Evolutionary conservation across 2,329 filamentous ascomycete genomes (phyloP).

Genomic region (Penicillium fuscoglaucum): DNA sequence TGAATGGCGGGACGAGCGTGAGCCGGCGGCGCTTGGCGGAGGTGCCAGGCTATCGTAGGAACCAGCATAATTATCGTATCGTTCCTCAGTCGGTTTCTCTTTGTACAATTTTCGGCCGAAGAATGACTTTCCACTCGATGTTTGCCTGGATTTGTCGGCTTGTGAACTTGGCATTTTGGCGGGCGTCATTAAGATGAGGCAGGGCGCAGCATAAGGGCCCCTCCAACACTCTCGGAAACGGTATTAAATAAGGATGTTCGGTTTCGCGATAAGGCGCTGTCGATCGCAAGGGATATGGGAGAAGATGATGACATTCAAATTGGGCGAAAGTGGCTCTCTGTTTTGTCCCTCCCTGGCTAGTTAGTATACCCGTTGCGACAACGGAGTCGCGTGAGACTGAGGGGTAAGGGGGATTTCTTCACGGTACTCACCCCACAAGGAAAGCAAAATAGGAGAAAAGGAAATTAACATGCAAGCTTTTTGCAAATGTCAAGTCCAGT

Average conservation of each 20-base stretch:
- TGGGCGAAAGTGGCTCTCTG: slow-evolving; percentile 14
- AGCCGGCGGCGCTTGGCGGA: slow-evolving; percentile 61
- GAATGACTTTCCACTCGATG: slow-evolving; percentile 77
- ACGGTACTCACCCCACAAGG: slow-evolving; percentile 18
- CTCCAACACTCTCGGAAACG: slow-evolving; percentile 14
- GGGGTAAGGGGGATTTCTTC: slow-evolving; percentile 4
- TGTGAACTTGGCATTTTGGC: slow-evolving; percentile 58
- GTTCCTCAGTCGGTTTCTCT: slow-evolving; percentile 70
- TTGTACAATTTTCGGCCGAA: slow-evolving; percentile 79
- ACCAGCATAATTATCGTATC: slow-evolving; percentile 59
- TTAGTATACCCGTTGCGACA: slow-evolving; percentile 26
- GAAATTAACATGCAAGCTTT: slow-evolving; percentile 18
- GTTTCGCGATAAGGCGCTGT: slow-evolving; percentile 12
- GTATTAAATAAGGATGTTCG: neutral
- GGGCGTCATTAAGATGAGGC: slow-evolving; percentile 32
- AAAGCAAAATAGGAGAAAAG: slow-evolving; percentile 13
- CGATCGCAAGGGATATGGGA: slow-evolving; percentile 20
- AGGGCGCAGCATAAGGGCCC: slow-evolving; percentile 37
- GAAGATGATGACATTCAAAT: slow-evolving; percentile 23
- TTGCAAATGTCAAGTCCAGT: slow-evolving; percentile 23
- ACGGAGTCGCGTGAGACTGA: slow-evolving; percentile 8
- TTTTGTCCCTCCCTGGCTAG: slow-evolving; percentile 24
- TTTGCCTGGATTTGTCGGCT: slow-evolving; percentile 77
- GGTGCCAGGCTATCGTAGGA: slow-evolving; percentile 60
- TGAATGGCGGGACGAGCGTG: slow-evolving; percentile 71